Conservation (phyloP, 257 asterid species). For the Dorcoceras hygrometricum region DNA sequence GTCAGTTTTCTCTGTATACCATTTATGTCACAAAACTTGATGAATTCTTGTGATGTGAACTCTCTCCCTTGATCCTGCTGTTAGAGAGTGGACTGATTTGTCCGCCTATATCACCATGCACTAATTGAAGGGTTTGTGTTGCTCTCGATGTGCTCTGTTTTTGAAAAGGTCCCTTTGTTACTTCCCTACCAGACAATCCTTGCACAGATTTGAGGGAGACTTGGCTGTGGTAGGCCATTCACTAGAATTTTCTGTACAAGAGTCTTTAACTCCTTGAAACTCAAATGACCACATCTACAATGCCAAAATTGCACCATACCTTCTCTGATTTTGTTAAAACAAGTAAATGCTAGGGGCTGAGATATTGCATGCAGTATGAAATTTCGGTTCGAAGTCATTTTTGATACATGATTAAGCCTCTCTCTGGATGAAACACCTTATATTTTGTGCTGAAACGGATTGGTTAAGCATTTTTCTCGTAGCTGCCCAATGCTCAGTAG, state of each 20-base stretch:
- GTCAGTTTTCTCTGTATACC: too few species aligned
- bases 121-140: not conserved
- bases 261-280: not conserved
- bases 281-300: not conserved
- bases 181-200: not conserved
- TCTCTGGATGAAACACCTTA: not conserved
- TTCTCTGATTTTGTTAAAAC: not conserved
- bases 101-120: not conserved
- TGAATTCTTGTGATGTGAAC: too few species aligned
- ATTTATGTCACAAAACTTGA: too few species aligned
- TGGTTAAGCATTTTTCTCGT: not conserved
- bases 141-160: slow-evolving; percentile 1
- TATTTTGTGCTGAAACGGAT: not conserved
- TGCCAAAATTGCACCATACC: not conserved
- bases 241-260: not conserved
- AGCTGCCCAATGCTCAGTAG: slow-evolving; percentile 21
- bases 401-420: not conserved
- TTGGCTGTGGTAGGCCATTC: not conserved
- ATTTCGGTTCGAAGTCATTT: not conserved
- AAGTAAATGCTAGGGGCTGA: not conserved
- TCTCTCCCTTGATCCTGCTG: too few species aligned
- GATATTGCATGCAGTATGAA: not conserved
- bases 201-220: not conserved
- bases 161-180: not conserved
- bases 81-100: not conserved